Percentiles rank a stretch among this genome's conserved stretches.
Conservation (phyloP, 2,329 filamentous ascomycete genomes). For the Fusarium poae region DNA sequence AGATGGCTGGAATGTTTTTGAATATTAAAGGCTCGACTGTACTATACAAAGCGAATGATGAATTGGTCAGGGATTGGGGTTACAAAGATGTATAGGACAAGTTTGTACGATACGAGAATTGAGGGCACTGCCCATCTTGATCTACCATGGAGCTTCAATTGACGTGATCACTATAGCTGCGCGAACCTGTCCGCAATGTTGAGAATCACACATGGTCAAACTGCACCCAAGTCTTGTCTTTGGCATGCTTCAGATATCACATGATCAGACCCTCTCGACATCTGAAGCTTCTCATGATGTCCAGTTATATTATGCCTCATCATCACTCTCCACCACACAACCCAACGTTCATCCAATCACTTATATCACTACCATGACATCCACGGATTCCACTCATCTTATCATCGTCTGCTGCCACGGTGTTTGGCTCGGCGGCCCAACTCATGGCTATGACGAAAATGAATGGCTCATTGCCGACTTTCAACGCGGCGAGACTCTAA, state of each 20-base stretch:
- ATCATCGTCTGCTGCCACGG: slow-evolving; percentile 88
- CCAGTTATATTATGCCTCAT: not conserved
- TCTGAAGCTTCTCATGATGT: slow-evolving; percentile 30
- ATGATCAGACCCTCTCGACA: slow-evolving; percentile 46
- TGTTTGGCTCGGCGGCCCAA: slow-evolving; percentile 75
- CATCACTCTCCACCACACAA: not conserved
- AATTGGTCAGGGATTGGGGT: slow-evolving; percentile 17
- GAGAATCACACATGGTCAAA: not conserved
- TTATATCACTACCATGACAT: slow-evolving; percentile 37
- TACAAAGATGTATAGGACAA: slow-evolving; percentile 16
- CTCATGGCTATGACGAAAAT: slow-evolving; percentile 64
- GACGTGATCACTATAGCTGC: not conserved
- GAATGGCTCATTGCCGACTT: slow-evolving; percentile 83
- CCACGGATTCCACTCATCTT: slow-evolving; percentile 68
- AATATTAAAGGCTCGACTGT: slow-evolving; percentile 32
- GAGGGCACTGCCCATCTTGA: slow-evolving; percentile 19
- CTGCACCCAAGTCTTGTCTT: not conserved
- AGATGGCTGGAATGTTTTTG: slow-evolving; percentile 30
- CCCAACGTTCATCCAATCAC: not conserved
- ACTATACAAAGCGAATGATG: slow-evolving; percentile 37
- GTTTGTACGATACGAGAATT: slow-evolving; percentile 36
- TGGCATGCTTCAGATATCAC: slow-evolving; percentile 34
- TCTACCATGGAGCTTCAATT: slow-evolving; percentile 9
- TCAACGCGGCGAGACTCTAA: slow-evolving; percentile 81
- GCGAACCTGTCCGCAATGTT: not conserved